phyloP scores from a whole-genome alignment of 441 rosid species.

The Gossypium schwendimanii region DNA sequence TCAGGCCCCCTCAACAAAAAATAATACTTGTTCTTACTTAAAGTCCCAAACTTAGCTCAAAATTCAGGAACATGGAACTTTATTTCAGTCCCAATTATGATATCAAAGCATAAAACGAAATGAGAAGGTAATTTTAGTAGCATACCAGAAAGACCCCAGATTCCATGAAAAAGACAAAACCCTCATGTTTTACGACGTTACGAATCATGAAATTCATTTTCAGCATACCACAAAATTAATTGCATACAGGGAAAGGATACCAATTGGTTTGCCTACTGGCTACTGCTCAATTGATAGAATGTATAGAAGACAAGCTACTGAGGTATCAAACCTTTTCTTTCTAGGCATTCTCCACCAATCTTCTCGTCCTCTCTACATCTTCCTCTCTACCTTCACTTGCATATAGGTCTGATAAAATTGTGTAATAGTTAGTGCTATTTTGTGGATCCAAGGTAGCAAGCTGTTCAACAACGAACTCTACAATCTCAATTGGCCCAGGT shows the following conservation, averaged over 20 bases:
- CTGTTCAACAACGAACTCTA: constrained; percentile 18
- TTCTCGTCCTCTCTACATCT: constrained; percentile 18
- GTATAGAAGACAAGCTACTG: background rate
- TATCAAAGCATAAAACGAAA: background rate
- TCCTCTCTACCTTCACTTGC: constrained; percentile 20
- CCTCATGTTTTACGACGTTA: background rate
- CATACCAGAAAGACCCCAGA: background rate
- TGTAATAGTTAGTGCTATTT: constrained; percentile 10
- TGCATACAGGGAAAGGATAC: background rate
- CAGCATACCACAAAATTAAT: background rate
- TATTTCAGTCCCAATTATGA: background rate
- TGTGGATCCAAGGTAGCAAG: constrained; percentile 16
- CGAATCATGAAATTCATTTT: background rate
- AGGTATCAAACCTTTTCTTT: background rate
- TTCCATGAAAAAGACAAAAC: background rate
- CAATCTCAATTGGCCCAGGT: constrained; percentile 16
- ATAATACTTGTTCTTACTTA: background rate
- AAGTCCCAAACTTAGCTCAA: background rate
- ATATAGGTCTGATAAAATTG: constrained; percentile 17
- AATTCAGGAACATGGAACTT: background rate
- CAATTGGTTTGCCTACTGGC: background rate
- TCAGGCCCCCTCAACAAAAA: background rate
- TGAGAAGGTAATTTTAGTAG: background rate
- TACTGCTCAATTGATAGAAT: background rate
- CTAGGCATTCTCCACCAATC: constrained; percentile 6